phyloP scores from a whole-genome alignment of 257 asterid species.

The Coffea eugenioides region DNA sequence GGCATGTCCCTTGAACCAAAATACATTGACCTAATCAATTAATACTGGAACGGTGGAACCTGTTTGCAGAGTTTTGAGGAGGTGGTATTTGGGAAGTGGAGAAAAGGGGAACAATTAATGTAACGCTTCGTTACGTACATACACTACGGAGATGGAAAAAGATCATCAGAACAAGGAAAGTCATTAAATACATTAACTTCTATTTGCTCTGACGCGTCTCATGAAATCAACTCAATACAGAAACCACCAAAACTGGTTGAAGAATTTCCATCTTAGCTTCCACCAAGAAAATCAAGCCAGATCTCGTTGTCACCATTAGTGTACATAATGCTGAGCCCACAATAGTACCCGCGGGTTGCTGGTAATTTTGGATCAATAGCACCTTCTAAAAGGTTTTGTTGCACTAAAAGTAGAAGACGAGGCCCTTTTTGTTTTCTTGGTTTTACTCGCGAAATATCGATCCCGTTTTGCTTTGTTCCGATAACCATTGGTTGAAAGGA shows the following conservation, averaged over 20 bases:
- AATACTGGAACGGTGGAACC: background rate
- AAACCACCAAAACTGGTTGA: background rate
- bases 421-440: background rate
- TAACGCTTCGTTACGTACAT: background rate
- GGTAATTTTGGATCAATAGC: background rate
- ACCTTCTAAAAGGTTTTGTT: background rate
- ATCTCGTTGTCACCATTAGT: background rate
- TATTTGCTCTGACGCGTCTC: background rate
- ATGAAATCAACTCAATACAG: background rate
- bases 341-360: background rate
- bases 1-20: too few species aligned
- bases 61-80: background rate
- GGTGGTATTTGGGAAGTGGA: background rate
- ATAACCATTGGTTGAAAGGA: background rate
- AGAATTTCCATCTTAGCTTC: background rate
- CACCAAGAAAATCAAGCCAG: background rate
- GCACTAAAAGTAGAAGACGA: background rate
- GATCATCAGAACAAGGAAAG: background rate
- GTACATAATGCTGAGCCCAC: background rate
- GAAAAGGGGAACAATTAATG: background rate
- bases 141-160: background rate
- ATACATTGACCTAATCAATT: background rate
- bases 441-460: background rate
- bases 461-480: background rate
- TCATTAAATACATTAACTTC: background rate